Evolutionary conservation across 2,329 filamentous ascomycete genomes (phyloP).

Genomic region (Teratosphaeria destructans): DNA sequence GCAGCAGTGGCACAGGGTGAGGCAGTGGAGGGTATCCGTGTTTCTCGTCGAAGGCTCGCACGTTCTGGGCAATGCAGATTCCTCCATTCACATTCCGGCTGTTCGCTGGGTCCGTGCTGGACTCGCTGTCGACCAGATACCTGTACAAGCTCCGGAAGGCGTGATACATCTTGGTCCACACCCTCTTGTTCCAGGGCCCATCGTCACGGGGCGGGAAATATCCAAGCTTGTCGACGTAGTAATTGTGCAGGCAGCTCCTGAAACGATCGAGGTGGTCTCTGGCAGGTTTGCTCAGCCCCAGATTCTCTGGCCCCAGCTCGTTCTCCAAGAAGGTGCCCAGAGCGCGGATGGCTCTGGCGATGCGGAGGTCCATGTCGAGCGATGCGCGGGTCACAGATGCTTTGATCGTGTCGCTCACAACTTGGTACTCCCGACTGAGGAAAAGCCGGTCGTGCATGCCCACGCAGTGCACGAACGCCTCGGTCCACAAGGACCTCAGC

Average conservation of each 20-base stretch:
- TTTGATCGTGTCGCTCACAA: conserved; percentile 43
- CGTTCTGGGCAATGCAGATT: conserved; percentile 58
- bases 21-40: conserved; percentile 50
- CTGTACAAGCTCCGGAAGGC: conserved; percentile 65
- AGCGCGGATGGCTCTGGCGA: conserved; percentile 48
- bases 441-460: conserved; percentile 60
- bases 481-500: conserved; percentile 55
- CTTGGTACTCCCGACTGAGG: conserved; percentile 49
- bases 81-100: conserved; percentile 46
- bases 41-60: conserved; percentile 55
- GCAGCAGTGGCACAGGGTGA: conserved; percentile 58
- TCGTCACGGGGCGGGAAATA: conserved; percentile 56
- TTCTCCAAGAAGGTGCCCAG: conserved; percentile 60
- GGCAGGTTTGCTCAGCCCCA: conserved; percentile 53
- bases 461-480: conserved; percentile 67
- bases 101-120: conserved; percentile 19
- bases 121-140: conserved; percentile 55
- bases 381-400: conserved; percentile 55
- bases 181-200: conserved; percentile 45
- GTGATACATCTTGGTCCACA: conserved; percentile 51
- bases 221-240: conserved; percentile 57
- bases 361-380: conserved; percentile 54
- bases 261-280: conserved; percentile 63
- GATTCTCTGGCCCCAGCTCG: conserved; percentile 54
- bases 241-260: conserved; percentile 54